These are phyloP conservation scores for Penicillium sp. DNA, from an alignment of 2,329 filamentous ascomycete genomes.

Conservation along the genomic window DNA sequence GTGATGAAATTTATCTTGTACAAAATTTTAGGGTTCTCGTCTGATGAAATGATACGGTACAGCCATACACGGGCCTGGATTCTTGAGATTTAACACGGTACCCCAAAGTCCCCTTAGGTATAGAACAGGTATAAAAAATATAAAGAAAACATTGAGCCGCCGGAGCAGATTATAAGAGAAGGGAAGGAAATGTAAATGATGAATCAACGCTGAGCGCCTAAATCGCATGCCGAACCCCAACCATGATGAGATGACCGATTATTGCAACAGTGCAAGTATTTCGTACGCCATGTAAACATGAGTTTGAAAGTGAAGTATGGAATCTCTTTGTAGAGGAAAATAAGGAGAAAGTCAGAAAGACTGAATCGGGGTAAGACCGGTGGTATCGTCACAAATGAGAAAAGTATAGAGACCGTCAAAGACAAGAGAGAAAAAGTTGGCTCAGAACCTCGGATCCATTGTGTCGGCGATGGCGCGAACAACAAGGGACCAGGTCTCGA, in stretches of 20 bases:
- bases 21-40: not conserved
- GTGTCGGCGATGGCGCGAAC: not conserved
- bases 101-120: not conserved
- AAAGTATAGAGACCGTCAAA: slow-evolving; percentile 15
- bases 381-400: slow-evolving; percentile 17
- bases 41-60: not conserved
- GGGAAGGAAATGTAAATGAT: slow-evolving; percentile 13
- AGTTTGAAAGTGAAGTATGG: not conserved
- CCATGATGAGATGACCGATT: slow-evolving; percentile 23
- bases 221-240: slow-evolving; percentile 21
- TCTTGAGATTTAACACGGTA: not conserved
- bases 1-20: not conserved
- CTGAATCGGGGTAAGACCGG: not conserved
- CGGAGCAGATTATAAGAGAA: slow-evolving; percentile 20
- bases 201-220: slow-evolving; percentile 23
- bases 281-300: slow-evolving; percentile 15
- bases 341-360: slow-evolving; percentile 5
- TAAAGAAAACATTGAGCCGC: slow-evolving; percentile 2
- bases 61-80: not conserved
- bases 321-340: not conserved
- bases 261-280: slow-evolving; percentile 10
- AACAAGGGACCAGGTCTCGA: slow-evolving; percentile 8
- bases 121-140: not conserved
- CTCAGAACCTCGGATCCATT: slow-evolving; percentile 3
- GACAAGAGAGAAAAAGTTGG: not conserved